A percentile compares a stretch with the other conserved stretches of the same genome.
phyloP scores from a whole-genome alignment of 805 yeast species.

The Candida namnaoensis region DNA sequence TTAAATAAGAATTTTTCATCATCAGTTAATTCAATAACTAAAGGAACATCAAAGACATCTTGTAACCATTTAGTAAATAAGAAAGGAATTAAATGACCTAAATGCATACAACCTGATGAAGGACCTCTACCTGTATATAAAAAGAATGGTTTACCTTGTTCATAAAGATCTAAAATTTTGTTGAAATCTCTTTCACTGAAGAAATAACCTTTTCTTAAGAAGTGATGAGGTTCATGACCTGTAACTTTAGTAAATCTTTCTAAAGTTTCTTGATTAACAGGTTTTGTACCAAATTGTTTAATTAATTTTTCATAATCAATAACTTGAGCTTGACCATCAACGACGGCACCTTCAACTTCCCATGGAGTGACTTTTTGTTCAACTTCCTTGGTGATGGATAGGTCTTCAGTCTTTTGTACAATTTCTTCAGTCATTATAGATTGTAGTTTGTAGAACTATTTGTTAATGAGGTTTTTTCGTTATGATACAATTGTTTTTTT shows the following conservation, averaged over 20 bases:
- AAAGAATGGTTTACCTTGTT: constrained; percentile 92
- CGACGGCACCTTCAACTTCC: constrained; percentile 99
- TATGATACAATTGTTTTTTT: too few relatives aligned
- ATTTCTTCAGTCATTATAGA: too few relatives aligned
- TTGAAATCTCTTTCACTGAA: constrained; percentile 83
- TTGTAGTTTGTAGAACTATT: too few relatives aligned
- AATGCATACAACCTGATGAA: constrained; percentile 85
- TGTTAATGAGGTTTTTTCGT: too few relatives aligned
- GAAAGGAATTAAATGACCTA: constrained; percentile 96
- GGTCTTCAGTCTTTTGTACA: too few relatives aligned
- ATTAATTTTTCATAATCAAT: constrained; percentile 90
- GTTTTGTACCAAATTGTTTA: constrained; percentile 77
- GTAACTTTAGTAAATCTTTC: constrained; percentile 72
- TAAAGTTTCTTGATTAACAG: constrained; percentile 62
- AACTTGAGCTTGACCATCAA: constrained; percentile 83
- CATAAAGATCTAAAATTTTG: constrained; percentile 78
- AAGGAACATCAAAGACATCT: constrained; percentile 93
- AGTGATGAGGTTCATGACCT: constrained; percentile 87
- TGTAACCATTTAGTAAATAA: constrained; percentile 96
- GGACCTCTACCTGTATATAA: constrained; percentile 98
- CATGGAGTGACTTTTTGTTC: constrained; percentile 83
- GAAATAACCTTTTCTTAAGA: constrained; percentile 83
- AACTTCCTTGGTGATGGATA: neutral
- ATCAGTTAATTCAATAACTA: constrained; percentile 90
- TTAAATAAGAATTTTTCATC: constrained; percentile 96